Evolutionary conservation across 306 rosid genomes (phyloP).

Genomic region (Malus asiatica): DNA sequence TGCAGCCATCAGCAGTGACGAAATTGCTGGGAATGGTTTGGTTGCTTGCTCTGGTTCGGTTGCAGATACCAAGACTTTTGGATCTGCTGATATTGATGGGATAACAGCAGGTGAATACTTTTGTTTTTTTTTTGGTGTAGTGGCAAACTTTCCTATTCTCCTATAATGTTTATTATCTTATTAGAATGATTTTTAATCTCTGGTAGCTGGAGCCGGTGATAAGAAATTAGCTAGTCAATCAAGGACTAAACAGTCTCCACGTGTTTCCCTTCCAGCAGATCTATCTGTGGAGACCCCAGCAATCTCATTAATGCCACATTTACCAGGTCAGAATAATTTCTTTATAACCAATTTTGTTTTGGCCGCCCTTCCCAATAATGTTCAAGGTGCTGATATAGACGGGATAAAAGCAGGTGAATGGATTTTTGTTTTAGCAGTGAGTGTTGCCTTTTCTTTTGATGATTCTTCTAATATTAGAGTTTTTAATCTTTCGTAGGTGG

Average conservation of each 20-base stretch:
- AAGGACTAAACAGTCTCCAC: constrained; percentile 63
- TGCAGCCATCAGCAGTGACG: constrained; percentile 91
- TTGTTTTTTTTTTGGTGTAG: not conserved
- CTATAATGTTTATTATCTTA: not conserved
- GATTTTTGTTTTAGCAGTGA: not conserved
- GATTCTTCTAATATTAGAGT: not conserved
- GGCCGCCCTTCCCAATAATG: constrained; percentile 23
- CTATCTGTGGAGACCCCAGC: constrained; percentile 79
- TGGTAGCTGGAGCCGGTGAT: constrained; percentile 53
- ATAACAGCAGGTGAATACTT: constrained; percentile 39
- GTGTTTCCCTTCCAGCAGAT: constrained; percentile 85
- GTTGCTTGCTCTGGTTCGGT: constrained; percentile 51
- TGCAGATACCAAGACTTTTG: constrained; percentile 53
- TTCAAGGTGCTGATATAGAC: constrained; percentile 45
- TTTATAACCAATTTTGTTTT: constrained; percentile 7
- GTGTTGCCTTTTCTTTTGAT: not conserved
- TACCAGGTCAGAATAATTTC: constrained; percentile 34
- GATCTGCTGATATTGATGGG: constrained; percentile 47
- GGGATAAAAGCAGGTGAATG: constrained; percentile 46
- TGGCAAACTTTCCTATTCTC: not conserved
- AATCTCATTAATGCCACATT: constrained; percentile 64
- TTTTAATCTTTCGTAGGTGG: constrained; percentile 40
- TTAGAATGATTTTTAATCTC: constrained; percentile 6
- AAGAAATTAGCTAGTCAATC: constrained; percentile 58
- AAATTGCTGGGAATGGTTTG: constrained; percentile 55